Evolutionary conservation across 2,329 filamentous ascomycete species (phyloP), one percentile per base, ranked within the genome.

Genomic region (Penicillium sclerotigenum): DNA sequence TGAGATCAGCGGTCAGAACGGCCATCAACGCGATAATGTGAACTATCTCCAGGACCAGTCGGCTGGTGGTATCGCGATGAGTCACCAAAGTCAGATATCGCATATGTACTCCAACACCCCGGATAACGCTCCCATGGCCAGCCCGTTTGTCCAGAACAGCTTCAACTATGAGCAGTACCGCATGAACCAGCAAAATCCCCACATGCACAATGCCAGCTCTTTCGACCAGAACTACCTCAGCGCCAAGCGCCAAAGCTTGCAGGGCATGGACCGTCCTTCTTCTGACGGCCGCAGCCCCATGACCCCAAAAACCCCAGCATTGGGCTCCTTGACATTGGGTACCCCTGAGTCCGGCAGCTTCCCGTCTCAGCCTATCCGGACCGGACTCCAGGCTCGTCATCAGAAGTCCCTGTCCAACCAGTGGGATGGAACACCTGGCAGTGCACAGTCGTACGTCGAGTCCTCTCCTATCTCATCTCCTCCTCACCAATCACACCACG

Each of bases 91-190:
- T 46, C 86, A 88, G 56, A 86, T 91, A 69, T 88, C 73, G 14
- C 73, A 89, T 68, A 85, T 90, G 59, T 97, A 89, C 74, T 96
- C 93, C 20, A 90, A 90, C 71, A 96, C 92, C 2, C 92, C 93
- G 4, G 93, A 97, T 59, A 91, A 91, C 50, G 88, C 91, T 51
- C 91, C 93, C 6, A 93, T 96, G 58, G 90, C 95, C 69, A 97
- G 91, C 67, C 93, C 93, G 0, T 97, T 91, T 68, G 83, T 89
- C 40, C 84, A 88, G 51, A 79, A 77, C 65, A 86, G 83, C 68
- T 94, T 92, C 78, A 88, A 87, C 74, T 88, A 89, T 68, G 81
- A 81, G 34, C 89, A 91, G 62, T 95, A 91, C 72, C 85, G 88
- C 42, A 78, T 79, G 67, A 86, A 88, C 52, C 80, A 79, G 54